A percentile compares a stretch with the other conserved stretches of the same genome.
These are phyloP conservation scores for Cryptomeria japonica DNA, from an alignment of 75 land plant genomes.

Conservation along the genomic window DNA sequence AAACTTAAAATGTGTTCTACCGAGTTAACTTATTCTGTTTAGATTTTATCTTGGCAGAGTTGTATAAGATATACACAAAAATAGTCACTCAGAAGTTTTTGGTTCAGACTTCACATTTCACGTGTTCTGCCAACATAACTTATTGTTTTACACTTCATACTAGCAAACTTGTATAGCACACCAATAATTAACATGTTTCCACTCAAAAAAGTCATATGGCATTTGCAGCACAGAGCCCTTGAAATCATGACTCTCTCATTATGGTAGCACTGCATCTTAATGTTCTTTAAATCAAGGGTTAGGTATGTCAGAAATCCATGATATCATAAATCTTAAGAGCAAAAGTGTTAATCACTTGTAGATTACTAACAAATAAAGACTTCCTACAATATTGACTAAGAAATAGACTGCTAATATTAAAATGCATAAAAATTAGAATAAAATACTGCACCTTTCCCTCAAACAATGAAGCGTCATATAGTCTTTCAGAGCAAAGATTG, in stretches of 20 bases:
- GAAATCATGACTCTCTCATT: background rate
- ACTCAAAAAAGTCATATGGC: background rate
- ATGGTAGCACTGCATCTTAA: background rate
- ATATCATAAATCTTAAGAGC: background rate
- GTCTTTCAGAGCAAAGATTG: conserved; percentile 97
- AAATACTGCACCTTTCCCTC: conserved; percentile 91
- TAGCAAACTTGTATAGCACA: background rate
- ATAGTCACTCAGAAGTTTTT: background rate
- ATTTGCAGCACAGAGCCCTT: background rate
- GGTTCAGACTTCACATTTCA: background rate
- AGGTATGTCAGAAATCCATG: background rate
- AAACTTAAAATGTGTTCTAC: background rate
- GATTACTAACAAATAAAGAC: background rate
- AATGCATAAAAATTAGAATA: background rate
- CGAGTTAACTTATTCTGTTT: background rate
- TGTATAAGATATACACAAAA: background rate
- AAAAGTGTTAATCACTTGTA: background rate
- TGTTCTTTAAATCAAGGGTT: background rate
- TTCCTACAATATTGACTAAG: background rate
- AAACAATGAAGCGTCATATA: conserved; percentile 95
- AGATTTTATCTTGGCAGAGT: background rate
- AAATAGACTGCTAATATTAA: background rate
- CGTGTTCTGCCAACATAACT: background rate
- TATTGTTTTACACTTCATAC: background rate
- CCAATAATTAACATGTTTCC: background rate